Base-by-base conservation (phyloP, 805 yeast species). In the Monosporozyma aerobia region DNA sequence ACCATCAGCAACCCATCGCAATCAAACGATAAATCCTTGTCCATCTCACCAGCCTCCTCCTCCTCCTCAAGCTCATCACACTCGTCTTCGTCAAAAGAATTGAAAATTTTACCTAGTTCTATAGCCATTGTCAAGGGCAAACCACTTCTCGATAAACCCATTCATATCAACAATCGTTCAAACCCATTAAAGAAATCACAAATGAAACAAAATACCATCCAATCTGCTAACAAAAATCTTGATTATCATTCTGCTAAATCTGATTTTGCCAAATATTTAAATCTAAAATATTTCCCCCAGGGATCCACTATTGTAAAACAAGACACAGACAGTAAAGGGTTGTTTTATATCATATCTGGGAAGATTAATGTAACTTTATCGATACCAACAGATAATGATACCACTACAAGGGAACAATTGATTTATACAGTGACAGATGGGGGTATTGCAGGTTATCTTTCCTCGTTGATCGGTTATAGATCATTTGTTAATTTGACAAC, bases 381-480 rank as follows among this genome's bases (percentile, higher is more conserved):
- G 5, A 14, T 32, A 22, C 30, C 44, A 35, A 23, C 19, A 2
- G 39, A 25, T 9, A 23, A 29, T 11, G 9, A 41, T 3, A 46
- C 52, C 23, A 50, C 52, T 27, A 50, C 33, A 44, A 49, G 44
- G 25, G 46, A 47, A 39, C 29, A 41, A 23, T 25, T 39, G 30
- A 59, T 87, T 1, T 83, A 82, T 58, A 76, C 81, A 0, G 82
- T 89, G 1, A 70, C 76, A 14, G 74, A 83, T 1, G 97, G 97
- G 6, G 94, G 94, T 3, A 67, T 92, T 14, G 95, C 92, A 0
- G 98, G 98, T 0, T 92, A 87, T 63, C 66, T 92, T 47, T 88
- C 95, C 3, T 78, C 95, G 0, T 67, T 90, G 14, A 77, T 90
- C 9, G 94, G 96, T 0, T 81, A 85, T 56, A 80, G 82, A 53